Evolutionary conservation across 2,329 filamentous ascomycete genomes (phyloP), one percentile per base, ranked within the genome.

Genomic region (Zarea fungicola): DNA sequence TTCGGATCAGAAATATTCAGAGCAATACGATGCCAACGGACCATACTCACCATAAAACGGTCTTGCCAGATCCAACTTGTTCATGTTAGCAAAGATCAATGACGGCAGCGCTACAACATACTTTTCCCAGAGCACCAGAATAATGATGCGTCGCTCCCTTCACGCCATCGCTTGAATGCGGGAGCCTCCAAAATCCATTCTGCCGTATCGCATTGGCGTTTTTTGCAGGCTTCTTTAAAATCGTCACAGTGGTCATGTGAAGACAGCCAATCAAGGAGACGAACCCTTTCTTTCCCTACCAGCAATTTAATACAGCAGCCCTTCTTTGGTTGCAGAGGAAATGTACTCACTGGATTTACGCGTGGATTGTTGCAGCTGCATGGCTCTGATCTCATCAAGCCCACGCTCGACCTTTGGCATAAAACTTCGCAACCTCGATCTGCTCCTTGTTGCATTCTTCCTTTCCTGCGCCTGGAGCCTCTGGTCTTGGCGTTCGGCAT

Each of bases 71-170:
- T 11, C 37, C 37, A 28, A 40, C 37, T 40, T 11, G 2, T 11
- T 16, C 5, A 16, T 14, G 14, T 40, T 40, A 40, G 37, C 22
- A 6, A 16, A 16, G 11, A 5, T 7, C 10, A 26, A 11, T 14
- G 4, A 40, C n/a, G n/a, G 22, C n/a, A 13, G n/a, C 5, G 1
- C 5, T 11, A 10, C n/a, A 16, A 19, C 37, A 28, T 40, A 40
- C 37, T 40, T 40, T 40, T 40, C 9, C 37, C 37, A 2, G 37
- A 40, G 37, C 37, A 40, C 37, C 37, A 40, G 10, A 40, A 26
- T 6, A 40, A 26, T 6, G 37, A 26, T 16, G 22, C 6, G 22
- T 16, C 37, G 8, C 14, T 40, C 13, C 37, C 37, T 18, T 40
- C 14, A 28, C 18, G n/a, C 37, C 37, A 40, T 3, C 23, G 22